Base-by-base conservation (phyloP, 2,329 filamentous ascomycete genomes). In the Zasmidium angulare region DNA sequence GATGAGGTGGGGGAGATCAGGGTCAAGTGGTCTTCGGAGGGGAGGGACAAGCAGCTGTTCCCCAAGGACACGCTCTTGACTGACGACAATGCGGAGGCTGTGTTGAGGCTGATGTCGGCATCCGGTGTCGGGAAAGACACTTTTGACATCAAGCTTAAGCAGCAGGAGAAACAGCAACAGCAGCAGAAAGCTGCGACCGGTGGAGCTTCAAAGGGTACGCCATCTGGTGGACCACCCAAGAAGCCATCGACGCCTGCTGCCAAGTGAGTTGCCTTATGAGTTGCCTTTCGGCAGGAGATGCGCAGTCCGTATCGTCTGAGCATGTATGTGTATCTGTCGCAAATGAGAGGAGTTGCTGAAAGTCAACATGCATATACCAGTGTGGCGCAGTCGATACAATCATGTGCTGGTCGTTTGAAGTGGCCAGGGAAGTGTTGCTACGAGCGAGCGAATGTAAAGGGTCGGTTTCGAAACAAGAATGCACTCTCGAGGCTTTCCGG, bases 61-160 rank as follows among this genome's bases (percentile, higher is more conserved):
- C 72, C 73, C 3, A 68, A 66, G 50, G 60, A 67, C 53, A 75
- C 74, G n/a, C 36, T 72, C 20, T 22, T 75, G 51, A 75, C 72
- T 14, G 68, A 71, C 21, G 70, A 71, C 21, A 76, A 75, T 61
- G 57, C 66, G 29, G 68, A 67, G 59, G 64, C 74, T 3, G 66
- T 71, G 36, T 56, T 75, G 48, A 61, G 60, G 46, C 68, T 74
- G 65, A 68, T 75, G 66, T 63, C 63, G 12, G 58, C 65, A 36
- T 46, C 40, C 22, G 69, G 71, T 19, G 65, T 68, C 10, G 72
- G 70, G 46, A 70, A 69, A 62, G 74, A 76, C 60, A 68, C 73
- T 14, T 63, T 76, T 48, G 72, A 75, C 54, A 68, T 75, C 2
- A 69, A 70, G 54, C 48, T 74, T 22, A 43, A 53, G 31, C 51